Conservation (phyloP, 352 stramenopile genomes). For the Phytophthora podocarpi region DNA sequence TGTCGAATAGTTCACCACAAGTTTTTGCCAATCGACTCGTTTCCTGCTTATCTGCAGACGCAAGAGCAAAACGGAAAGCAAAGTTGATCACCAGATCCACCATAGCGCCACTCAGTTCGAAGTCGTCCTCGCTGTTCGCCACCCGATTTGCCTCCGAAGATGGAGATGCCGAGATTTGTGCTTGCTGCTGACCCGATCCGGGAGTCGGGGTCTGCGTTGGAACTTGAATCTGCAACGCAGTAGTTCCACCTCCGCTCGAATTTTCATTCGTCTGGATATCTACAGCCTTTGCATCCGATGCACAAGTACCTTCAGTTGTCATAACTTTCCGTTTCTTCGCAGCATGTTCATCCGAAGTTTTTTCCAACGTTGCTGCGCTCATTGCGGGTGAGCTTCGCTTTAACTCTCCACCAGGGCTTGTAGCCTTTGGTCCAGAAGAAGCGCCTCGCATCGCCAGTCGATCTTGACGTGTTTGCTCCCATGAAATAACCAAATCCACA, state of each 20-base stretch:
- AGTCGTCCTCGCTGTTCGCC: conserved; percentile 78
- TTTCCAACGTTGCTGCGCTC: conserved; percentile 16
- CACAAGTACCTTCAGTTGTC: conserved; percentile 10
- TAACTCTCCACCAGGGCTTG: conserved; percentile 31
- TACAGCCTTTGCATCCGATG: conserved; percentile 22
- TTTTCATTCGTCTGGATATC: conserved; percentile 20
- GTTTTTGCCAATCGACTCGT: conserved; percentile 89
- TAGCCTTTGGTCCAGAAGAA: conserved; percentile 13
- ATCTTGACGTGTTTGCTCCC: conserved; percentile 90
- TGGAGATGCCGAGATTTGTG: conserved; percentile 20
- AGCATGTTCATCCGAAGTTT: conserved; percentile 25
- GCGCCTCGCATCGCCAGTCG: conserved; percentile 44
- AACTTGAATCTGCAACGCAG: conserved; percentile 20
- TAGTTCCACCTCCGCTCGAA: not conserved
- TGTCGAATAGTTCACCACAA: conserved; percentile 89
- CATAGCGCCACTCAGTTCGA: conserved; percentile 86
- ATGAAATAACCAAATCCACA: conserved; percentile 96
- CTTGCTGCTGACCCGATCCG: conserved; percentile 13
- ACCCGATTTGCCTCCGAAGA: conserved; percentile 29
- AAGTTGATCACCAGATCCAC: conserved; percentile 94
- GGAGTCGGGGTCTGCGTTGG: not conserved
- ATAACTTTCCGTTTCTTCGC: conserved; percentile 59
- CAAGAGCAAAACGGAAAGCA: conserved; percentile 85
- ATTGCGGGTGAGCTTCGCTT: conserved; percentile 41
- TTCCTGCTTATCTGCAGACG: conserved; percentile 90